Base-by-base conservation (phyloP, 2,329 filamentous ascomycete species). In the Aspergillus melleus region DNA sequence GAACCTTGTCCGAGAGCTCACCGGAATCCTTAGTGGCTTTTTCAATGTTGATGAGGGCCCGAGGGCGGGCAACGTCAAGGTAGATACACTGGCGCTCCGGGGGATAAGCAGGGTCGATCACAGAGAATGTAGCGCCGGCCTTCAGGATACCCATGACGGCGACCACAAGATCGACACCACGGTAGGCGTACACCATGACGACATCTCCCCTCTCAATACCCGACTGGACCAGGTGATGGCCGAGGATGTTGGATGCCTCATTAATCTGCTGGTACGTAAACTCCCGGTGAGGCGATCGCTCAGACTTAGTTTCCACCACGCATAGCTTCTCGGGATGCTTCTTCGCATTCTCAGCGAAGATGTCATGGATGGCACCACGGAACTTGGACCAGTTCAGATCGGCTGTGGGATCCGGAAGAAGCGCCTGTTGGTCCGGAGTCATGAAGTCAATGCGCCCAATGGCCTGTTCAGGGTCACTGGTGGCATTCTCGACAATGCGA, bases 261-360 rank as follows among this genome's bases (percentile, higher is more conserved):
- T 92, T 84, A 71, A 98, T 96, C 70, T 96, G 91, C 65, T 82
- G 81, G 75, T 97, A 98, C 24, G 88, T 94, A 76, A 95, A 97
- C 52, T 77, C 78, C 63, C 90, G 83, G 72, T 87, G 80, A 8
- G 87, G 82, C 2, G 82, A 79, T 30, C 70, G 76, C 54, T 68
- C 73, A 1, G 73, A 78, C 66, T 81, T 74, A 57, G 88, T 91
- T 70, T 90, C 88, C 2, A 89, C 81, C 3, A 91, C 87, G 68
- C 88, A 91, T 57, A 84, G 76, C 68, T 86, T 81, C 46, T 91
- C 86, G 1, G 92, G 92, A 69, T 90, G 82, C 62, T 79, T 83
- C 70, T 83, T 75, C 9, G 91, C 91, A 78, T 79, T 79, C 4
- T 68, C 65, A 14, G 72, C 64, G 52, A 79, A 79, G 11, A 79